Percentiles rank a stretch among this genome's conserved stretches.
Evolutionary conservation across 2,329 filamentous ascomycete species (phyloP).

Genomic region (Sporothrix phasma): DNA sequence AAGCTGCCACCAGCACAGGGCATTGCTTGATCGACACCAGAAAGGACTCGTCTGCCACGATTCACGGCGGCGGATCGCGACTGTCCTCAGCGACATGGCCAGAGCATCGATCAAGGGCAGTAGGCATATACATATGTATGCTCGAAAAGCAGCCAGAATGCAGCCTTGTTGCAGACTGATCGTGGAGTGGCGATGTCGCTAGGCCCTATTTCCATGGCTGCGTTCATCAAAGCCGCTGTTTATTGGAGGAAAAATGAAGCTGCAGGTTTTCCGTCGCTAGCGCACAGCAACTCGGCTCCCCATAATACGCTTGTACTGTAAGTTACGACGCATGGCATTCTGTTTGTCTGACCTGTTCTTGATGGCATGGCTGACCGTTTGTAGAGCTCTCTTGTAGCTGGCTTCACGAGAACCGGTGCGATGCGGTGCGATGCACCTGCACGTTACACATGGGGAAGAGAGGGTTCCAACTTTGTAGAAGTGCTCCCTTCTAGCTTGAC

Average conservation of each 20-base stretch:
- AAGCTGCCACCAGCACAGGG: not conserved
- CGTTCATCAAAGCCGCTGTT: too few relatives aligned
- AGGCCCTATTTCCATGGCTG: too few relatives aligned
- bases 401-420: too few relatives aligned
- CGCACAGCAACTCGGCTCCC: too few relatives aligned
- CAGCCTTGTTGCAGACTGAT: not conserved
- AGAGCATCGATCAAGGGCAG: not conserved
- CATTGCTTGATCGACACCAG: not conserved
- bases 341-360: not conserved
- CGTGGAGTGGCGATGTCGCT: not conserved
- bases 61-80: not conserved
- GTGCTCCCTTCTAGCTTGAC: too few relatives aligned
- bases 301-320: too few relatives aligned
- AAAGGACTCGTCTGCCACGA: not conserved
- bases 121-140: too few relatives aligned
- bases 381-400: not conserved
- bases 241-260: constrained; percentile 14
- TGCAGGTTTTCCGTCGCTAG: constrained; percentile 7
- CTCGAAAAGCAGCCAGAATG: too few relatives aligned
- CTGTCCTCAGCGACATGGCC: not conserved
- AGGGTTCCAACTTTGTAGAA: too few relatives aligned
- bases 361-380: not conserved
- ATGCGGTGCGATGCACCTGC: too few relatives aligned
- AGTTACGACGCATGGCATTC: too few relatives aligned
- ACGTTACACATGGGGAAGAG: too few relatives aligned